Percentiles rank a stretch among this genome's conserved stretches.
phyloP scores from a whole-genome alignment of 345 rosid species.

The Firmiana major region DNA sequence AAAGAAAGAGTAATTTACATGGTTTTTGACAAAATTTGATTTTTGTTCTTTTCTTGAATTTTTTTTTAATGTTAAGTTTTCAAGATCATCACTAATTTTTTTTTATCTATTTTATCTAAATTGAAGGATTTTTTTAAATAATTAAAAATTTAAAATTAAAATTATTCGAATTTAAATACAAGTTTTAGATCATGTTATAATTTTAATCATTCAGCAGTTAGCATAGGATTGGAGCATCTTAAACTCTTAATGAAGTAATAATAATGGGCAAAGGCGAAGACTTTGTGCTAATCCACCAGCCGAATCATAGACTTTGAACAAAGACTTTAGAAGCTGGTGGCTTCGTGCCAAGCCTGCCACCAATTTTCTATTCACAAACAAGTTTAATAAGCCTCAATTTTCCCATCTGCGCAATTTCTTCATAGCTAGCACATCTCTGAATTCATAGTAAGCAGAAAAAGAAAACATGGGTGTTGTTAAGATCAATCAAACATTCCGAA shows the following conservation, averaged over 20 bases:
- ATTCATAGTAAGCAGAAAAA: background rate
- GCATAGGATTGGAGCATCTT: no score
- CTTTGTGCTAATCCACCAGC: background rate
- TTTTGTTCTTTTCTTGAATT: no score
- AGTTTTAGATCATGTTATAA: no score
- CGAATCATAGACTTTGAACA: background rate
- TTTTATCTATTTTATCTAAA: no score
- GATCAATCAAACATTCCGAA: constrained; percentile 25
- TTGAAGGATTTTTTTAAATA: no score
- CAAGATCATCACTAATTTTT: background rate
- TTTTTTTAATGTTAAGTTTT: no score
- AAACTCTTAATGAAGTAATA: no score
- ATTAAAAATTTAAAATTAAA: no score
- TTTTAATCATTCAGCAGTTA: no score
- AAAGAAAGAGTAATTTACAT: no score
- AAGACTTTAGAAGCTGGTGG: background rate
- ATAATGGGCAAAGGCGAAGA: background rate
- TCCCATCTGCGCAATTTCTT: background rate
- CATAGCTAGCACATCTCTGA: background rate
- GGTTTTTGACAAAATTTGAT: no score
- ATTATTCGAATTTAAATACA: no score
- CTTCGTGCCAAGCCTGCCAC: background rate
- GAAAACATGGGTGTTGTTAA: constrained; percentile 22
- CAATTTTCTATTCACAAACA: background rate
- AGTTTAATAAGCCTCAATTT: background rate